Conservation (phyloP, 805 yeast species). For the Starmera pachycereana region DNA sequence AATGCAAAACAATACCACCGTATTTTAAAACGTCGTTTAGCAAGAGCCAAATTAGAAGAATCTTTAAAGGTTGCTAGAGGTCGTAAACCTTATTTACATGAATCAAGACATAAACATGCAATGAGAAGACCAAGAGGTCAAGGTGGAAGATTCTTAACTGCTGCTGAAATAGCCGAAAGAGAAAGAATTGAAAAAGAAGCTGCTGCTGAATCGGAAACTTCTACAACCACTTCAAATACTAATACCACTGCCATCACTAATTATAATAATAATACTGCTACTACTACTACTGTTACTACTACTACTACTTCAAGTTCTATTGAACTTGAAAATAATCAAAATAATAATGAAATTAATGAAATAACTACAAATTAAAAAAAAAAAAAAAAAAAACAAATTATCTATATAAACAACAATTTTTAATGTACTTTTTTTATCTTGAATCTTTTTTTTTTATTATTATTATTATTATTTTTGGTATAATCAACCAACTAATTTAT, state of each 20-base stretch:
- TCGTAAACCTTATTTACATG: slow-evolving; percentile 89
- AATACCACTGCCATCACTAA: background rate
- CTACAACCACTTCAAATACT: background rate
- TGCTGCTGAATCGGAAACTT: slow-evolving; percentile 3
- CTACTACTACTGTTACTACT: background rate
- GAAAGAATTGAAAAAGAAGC: slow-evolving; percentile 30
- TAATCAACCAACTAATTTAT: too few species aligned
- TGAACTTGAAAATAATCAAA: background rate
- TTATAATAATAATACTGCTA: background rate
- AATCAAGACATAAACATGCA: slow-evolving; percentile 96
- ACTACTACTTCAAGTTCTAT: background rate
- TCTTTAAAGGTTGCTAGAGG: slow-evolving; percentile 79
- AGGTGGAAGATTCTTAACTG: slow-evolving; percentile 94
- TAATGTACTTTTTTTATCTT: too few species aligned
- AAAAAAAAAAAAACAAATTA: background rate
- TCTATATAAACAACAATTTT: too few species aligned
- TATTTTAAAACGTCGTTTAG: slow-evolving; percentile 83
- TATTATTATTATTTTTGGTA: too few species aligned
- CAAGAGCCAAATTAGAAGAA: slow-evolving; percentile 89
- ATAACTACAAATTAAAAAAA: background rate
- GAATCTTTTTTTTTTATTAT: too few species aligned
- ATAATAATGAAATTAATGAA: background rate
- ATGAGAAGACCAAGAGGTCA: slow-evolving; percentile 99
- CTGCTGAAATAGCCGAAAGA: slow-evolving; percentile 65
- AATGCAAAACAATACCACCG: slow-evolving; percentile 97